A percentile compares a stretch with the other conserved stretches of the same genome.
These are phyloP conservation scores for Acacia pycnantha DNA, from an alignment of 331 rosid genomes.

Conservation along the genomic window DNA sequence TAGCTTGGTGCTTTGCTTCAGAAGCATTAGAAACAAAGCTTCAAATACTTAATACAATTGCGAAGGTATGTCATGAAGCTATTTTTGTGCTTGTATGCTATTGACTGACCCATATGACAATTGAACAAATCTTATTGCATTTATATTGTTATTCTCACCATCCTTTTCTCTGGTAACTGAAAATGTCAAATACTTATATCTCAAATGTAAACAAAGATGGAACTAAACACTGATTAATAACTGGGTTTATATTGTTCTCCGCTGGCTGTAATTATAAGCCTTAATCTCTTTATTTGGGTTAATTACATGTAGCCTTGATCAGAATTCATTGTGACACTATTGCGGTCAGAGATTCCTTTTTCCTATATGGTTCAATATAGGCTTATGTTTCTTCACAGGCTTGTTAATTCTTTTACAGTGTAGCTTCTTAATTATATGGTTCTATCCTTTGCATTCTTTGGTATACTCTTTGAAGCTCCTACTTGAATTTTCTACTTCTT, in stretches of 20 bases:
- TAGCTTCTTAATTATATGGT: neutral
- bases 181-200: conserved; percentile 1
- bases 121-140: conserved; percentile 12
- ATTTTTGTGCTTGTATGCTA: neutral
- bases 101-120: conserved; percentile 12
- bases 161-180: conserved; percentile 20
- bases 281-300: neutral
- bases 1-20: conserved; percentile 75
- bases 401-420: neutral
- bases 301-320: neutral
- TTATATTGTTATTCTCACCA: conserved; percentile 2
- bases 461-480: neutral
- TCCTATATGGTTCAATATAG: neutral
- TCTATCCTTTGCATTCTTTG: neutral
- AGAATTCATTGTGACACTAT: neutral
- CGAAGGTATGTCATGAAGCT: conserved; percentile 58
- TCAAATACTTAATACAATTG: conserved; percentile 82
- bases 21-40: conserved; percentile 88
- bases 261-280: neutral
- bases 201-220: conserved; percentile 20
- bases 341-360: neutral
- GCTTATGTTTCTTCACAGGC: neutral
- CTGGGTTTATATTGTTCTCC: neutral
- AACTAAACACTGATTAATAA: neutral
- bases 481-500: conserved; percentile 11